Conservation (phyloP, 1,139 yeast genomes). For the Hyphopichia khmerensis region DNA sequence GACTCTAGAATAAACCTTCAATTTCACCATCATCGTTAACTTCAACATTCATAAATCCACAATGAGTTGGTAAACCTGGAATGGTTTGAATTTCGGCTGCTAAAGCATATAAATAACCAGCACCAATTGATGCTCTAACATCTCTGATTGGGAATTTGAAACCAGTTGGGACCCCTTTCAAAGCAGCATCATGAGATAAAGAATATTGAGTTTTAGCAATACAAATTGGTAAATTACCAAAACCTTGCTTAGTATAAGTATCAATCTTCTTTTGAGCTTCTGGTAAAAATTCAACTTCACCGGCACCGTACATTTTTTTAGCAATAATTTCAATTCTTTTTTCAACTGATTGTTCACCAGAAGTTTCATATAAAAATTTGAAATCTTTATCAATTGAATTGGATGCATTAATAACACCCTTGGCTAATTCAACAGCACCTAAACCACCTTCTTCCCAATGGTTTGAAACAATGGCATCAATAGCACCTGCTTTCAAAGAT, state of each 20-base stretch:
- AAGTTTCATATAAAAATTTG: slow-evolving; percentile 58
- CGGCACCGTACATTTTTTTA: slow-evolving; percentile 91
- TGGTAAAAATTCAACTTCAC: slow-evolving; percentile 79
- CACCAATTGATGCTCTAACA: slow-evolving; percentile 92
- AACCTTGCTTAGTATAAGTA: slow-evolving; percentile 85
- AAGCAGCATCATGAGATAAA: slow-evolving; percentile 86
- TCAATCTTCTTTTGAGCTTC: slow-evolving; percentile 84
- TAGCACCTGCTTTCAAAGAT: slow-evolving; percentile 91
- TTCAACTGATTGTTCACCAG: slow-evolving; percentile 66
- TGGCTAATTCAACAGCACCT: slow-evolving; percentile 87
- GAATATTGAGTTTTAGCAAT: slow-evolving; percentile 98
- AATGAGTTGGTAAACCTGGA: slow-evolving; percentile 95
- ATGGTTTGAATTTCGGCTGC: slow-evolving; percentile 98
- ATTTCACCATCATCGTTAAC: slow-evolving; percentile 92
- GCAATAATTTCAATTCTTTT: slow-evolving; percentile 84
- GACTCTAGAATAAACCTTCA: slow-evolving; percentile 79
- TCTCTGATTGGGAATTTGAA: slow-evolving; percentile 94
- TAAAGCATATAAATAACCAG: slow-evolving; percentile 92
- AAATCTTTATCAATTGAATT: slow-evolving; percentile 52
- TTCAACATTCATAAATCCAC: slow-evolving; percentile 97
- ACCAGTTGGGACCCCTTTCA: slow-evolving; percentile 95
- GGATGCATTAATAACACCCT: slow-evolving; percentile 79
- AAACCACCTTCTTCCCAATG: slow-evolving; percentile 99
- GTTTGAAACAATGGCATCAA: slow-evolving; percentile 88
- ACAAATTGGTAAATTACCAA: slow-evolving; percentile 90